Conservation (phyloP, 768 basidiomycete species). For the Lactarius akahatsu region DNA sequence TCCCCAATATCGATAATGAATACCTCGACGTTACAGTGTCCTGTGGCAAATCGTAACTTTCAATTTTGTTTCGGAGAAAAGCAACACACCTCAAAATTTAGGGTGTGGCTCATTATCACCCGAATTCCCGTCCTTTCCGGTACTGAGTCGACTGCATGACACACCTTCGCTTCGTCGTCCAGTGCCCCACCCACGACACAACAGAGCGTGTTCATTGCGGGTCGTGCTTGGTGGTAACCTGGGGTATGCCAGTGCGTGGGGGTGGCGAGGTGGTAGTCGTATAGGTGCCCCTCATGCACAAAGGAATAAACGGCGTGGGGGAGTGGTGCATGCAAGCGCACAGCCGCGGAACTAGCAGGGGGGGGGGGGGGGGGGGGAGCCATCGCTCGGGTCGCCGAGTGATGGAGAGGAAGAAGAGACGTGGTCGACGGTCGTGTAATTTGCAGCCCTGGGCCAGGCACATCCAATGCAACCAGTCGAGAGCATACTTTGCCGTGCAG, state of each 20-base stretch:
- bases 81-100: constrained; percentile 65
- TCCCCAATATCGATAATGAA: constrained; percentile 94
- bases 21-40: constrained; percentile 87
- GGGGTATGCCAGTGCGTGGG: constrained; percentile 60
- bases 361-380: no score
- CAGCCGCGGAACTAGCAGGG: constrained; percentile 41
- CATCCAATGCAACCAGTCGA: constrained; percentile 74
- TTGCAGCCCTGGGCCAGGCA: constrained; percentile 80
- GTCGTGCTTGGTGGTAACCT: constrained; percentile 68
- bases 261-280: constrained; percentile 77
- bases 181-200: constrained; percentile 94
- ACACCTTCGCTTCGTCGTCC: constrained; percentile 41
- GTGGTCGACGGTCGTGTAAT: constrained; percentile 65
- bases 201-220: constrained; percentile 71
- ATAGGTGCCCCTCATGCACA: constrained; percentile 83
- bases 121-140: constrained; percentile 74
- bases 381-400: constrained; percentile 65
- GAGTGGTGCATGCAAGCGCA: constrained; percentile 34
- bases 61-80: constrained; percentile 3
- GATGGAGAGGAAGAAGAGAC: constrained; percentile 77
- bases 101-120: constrained; percentile 97
- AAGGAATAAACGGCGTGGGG: constrained; percentile 85
- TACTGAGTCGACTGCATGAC: constrained; percentile 58
- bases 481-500: constrained; percentile 66
- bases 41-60: constrained; percentile 25